Base-by-base conservation (phyloP, 305 asterid species). In the Petunia hybrid region DNA sequence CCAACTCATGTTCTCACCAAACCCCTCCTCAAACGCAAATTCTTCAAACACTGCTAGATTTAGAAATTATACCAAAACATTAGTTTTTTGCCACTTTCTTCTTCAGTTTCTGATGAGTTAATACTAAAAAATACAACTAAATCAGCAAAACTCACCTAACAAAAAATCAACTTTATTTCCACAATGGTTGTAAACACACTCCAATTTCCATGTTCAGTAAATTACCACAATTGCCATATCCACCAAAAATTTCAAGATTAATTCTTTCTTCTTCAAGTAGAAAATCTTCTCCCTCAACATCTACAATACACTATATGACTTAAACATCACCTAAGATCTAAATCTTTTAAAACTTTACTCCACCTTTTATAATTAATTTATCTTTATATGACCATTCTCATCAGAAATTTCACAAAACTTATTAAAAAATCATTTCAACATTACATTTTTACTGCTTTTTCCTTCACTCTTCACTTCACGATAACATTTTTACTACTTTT, bases 51-150 rank as follows among this genome's bases (percentile, higher is more conserved):
- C 53, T 38, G 55, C 69, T 67, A 66, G 53, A 42, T 78, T 45
- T 62, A 48, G 38, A 62, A 45, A 78, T 62, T 48, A 78, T 78
- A 60, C 59, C 73, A 78, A 78, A 78, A 78, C 61, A 78, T 53
- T 61, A 61, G 35, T 78, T 78, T 62, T 77, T 42, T 16, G 38
- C 38, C 1, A 42, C 36, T 35, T 60, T 43, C 81, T 78, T 45
- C n/a, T 78, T 13, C 35, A 78, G 10, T 36, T 43, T 42, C 43
- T 60, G 8, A 14, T 22, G 13, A 9, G 14, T 42, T 60, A 70
- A 46, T 53, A 78, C 43, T 6, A 36, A 45, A 79, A 57, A 7
- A 53, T 79, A n/a, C n/a, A 59, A 63, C 73, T 7, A 79, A 65
- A 79, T 8, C 6, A 46, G 59, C 41, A 65, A 64, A 60, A 64